Evolutionary conservation across 257 asterid species (phyloP), one percentile per base, ranked within the genome.

Genomic region (Ehretia macrophylla): DNA sequence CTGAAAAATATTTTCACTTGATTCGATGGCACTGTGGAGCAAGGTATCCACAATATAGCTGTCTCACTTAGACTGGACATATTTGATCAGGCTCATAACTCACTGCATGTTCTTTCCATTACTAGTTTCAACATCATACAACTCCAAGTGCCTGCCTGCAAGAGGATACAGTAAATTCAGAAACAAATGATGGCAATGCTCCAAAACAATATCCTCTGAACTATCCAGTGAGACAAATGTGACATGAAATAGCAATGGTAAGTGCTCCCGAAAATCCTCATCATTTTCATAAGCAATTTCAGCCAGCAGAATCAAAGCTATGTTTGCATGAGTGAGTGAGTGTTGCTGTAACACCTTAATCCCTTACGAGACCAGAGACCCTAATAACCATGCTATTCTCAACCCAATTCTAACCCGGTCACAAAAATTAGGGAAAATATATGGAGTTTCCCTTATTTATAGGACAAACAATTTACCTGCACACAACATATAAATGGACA

Each of bases 141-240:
- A 85, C 76, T 88, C n/a, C n/a, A n/a, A n/a, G n/a, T n/a, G n/a
- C n/a, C n/a, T n/a, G n/a, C n/a, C n/a, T n/a, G n/a, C n/a, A 44
- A 92, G 96, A 39, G 99, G 88, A 74, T 92, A 92, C 39, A 92
- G 80, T 57, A 92, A 81, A 79, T 92, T 92, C 67, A 92, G 97
- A 19, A 92, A 91, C 61, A 92, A 76, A 72, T 92, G 99, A 62
- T 92, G 99, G 80, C 99, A 92, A 77, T 92, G 97, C 75, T 92
- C 97, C 81, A 92, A 71, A 59, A 92, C 99, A 14, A 92, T 88
- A 75, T 88, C 99, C 81, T 92, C 99, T 37, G 99, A 92, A 69
- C 99, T 92, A 82, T 92, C 99, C 99, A 92, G 88, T 10, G 99
- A 88, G 81, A 92, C 99, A n/a, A 92, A 92, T 13, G 97, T 92